These are phyloP conservation scores for Neurospora pannonica DNA, from an alignment of 495 filamentous ascomycete genomes.

Conservation along the genomic window DNA sequence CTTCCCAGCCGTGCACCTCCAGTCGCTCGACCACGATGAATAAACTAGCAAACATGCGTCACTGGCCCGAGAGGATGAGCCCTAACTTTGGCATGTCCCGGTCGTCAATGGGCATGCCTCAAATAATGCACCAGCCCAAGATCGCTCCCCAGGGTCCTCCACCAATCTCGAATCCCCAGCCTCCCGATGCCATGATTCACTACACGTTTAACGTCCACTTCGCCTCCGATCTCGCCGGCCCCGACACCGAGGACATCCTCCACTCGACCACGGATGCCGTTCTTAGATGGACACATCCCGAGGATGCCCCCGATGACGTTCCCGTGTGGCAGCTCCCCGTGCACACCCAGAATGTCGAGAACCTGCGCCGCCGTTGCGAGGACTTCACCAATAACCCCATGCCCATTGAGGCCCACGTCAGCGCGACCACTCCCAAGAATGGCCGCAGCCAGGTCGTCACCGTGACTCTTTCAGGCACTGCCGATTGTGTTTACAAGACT, in stretches of 20 bases:
- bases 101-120: conserved; percentile 61
- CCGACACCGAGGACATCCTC: conserved; percentile 82
- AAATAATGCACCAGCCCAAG: conserved; percentile 60
- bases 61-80: conserved; percentile 90
- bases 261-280: conserved; percentile 77
- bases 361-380: conserved; percentile 65
- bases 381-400: conserved; percentile 60
- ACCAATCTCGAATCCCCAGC: conserved; percentile 53
- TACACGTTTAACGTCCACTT: conserved; percentile 93
- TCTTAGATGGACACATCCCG: conserved; percentile 84
- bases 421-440: conserved; percentile 71
- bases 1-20: neutral
- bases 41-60: conserved; percentile 88
- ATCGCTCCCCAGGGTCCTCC: conserved; percentile 50
- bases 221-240: conserved; percentile 79
- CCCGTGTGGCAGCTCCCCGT: conserved; percentile 81
- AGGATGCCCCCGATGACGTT: conserved; percentile 70
- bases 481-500: conserved; percentile 75
- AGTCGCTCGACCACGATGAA: conserved; percentile 55
- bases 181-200: conserved; percentile 56
- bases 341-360: conserved; percentile 72
- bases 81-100: conserved; percentile 69
- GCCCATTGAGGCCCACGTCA: conserved; percentile 70
- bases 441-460: conserved; percentile 71
- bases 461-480: conserved; percentile 77